Conservation (phyloP, 2,329 filamentous ascomycete species). For the Epicoccum sorghinum region DNA sequence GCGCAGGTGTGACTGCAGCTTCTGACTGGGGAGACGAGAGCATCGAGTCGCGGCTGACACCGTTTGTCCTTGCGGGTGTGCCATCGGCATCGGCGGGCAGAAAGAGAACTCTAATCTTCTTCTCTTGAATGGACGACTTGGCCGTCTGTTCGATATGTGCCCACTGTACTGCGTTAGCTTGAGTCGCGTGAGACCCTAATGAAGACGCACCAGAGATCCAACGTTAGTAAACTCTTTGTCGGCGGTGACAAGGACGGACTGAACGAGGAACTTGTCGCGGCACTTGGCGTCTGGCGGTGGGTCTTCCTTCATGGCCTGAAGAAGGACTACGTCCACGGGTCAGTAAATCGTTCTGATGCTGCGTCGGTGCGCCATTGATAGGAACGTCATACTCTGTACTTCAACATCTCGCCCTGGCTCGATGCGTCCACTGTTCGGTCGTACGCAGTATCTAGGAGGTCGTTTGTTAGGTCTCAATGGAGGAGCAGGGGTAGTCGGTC, state of each 20-base stretch:
- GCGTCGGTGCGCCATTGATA: slow-evolving; percentile 15
- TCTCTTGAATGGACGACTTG: slow-evolving; percentile 83
- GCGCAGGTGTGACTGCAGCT: slow-evolving; percentile 54
- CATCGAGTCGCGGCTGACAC: slow-evolving; percentile 37
- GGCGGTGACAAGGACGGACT: slow-evolving; percentile 81
- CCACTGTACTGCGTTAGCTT: slow-evolving; percentile 64
- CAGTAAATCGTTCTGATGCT: slow-evolving; percentile 27
- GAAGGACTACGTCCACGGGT: slow-evolving; percentile 68
- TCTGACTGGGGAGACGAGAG: slow-evolving; percentile 63
- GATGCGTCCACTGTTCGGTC: slow-evolving; percentile 95
- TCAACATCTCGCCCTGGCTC: slow-evolving; percentile 89
- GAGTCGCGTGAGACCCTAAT: not conserved
- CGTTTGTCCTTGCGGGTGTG: slow-evolving; percentile 44
- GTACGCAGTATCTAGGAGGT: slow-evolving; percentile 83
- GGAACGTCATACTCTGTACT: slow-evolving; percentile 74
- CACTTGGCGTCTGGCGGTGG: slow-evolving; percentile 86
- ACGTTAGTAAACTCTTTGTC: slow-evolving; percentile 86
- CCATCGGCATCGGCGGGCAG: slow-evolving; percentile 65
- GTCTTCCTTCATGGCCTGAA: slow-evolving; percentile 98
- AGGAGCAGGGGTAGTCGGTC: slow-evolving; percentile 22
- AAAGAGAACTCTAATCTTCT: slow-evolving; percentile 93
- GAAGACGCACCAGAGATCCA: slow-evolving; percentile 72
- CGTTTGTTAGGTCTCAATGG: slow-evolving; percentile 21
- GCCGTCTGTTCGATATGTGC: slow-evolving; percentile 72
- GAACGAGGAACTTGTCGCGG: slow-evolving; percentile 96